Percentiles rank a stretch among this genome's conserved stretches.
These are phyloP conservation scores for Tolypocladium endophyticum DNA, from an alignment of 2,329 filamentous ascomycete genomes.

Conservation along the genomic window DNA sequence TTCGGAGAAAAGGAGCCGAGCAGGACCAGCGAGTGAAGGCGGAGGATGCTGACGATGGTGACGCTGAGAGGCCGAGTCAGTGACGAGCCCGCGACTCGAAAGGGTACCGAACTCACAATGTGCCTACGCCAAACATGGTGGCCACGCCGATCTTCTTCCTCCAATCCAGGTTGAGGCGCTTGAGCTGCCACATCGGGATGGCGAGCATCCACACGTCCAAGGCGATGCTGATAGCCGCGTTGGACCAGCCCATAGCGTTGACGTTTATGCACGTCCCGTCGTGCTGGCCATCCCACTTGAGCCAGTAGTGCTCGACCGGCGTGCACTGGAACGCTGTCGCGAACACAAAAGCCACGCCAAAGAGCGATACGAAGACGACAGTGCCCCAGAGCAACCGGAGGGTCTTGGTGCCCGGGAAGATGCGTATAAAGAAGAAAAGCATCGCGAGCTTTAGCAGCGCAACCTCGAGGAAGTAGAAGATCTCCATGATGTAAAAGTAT, in stretches of 20 bases:
- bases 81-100: not conserved
- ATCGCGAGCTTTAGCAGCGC: conserved; percentile 39
- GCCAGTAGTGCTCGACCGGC: conserved; percentile 43
- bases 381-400: conserved; percentile 31
- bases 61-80: conserved; percentile 13
- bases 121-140: conserved; percentile 40
- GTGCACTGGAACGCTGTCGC: conserved; percentile 38
- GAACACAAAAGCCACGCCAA: conserved; percentile 30
- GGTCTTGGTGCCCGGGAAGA: conserved; percentile 34
- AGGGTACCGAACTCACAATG: conserved; percentile 19
- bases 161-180: conserved; percentile 29
- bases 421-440: conserved; percentile 43
- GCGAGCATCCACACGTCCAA: conserved; percentile 42
- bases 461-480: conserved; percentile 35
- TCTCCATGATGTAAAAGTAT: conserved; percentile 31
- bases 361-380: conserved; percentile 25
- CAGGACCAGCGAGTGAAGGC: conserved; percentile 20
- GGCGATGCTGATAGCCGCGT: conserved; percentile 40
- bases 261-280: conserved; percentile 37
- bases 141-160: conserved; percentile 38
- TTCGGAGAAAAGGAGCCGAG: conserved; percentile 18
- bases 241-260: conserved; percentile 38
- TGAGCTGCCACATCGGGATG: conserved; percentile 36
- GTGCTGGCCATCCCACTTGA: conserved; percentile 36
- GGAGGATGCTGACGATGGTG: conserved; percentile 26